Evolutionary conservation across 805 yeast species (phyloP).

Genomic region (Candida pseudofarinosa): DNA sequence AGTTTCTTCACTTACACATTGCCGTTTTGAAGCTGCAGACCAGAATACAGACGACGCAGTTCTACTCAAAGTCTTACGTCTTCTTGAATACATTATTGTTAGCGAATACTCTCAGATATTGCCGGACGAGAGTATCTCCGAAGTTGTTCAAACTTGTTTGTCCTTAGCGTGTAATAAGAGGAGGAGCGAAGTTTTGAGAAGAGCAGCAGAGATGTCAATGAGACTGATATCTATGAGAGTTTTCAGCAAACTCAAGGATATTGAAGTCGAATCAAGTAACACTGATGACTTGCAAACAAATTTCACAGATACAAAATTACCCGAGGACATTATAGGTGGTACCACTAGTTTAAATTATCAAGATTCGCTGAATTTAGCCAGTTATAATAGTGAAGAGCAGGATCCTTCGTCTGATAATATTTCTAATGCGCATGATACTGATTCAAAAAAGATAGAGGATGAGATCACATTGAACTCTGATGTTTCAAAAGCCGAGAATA

Average conservation of each 20-base stretch:
- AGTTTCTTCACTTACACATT: conserved; percentile 77
- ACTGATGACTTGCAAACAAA: conserved; percentile 45
- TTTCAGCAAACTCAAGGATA: conserved; percentile 54
- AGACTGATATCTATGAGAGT: conserved; percentile 63
- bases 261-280: conserved; percentile 42
- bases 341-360: conserved; percentile 15
- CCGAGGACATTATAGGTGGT: conserved; percentile 59
- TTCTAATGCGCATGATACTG: neutral
- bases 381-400: neutral
- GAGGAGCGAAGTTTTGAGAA: conserved; percentile 82
- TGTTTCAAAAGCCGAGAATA: neutral
- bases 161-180: conserved; percentile 89
- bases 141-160: conserved; percentile 86
- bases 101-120: conserved; percentile 64
- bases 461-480: conserved; percentile 3
- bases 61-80: conserved; percentile 71
- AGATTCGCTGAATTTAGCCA: neutral
- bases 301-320: conserved; percentile 45
- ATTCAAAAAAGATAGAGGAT: conserved; percentile 1
- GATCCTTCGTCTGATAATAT: conserved; percentile 1
- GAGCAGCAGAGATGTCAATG: conserved; percentile 84
- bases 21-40: conserved; percentile 93
- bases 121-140: conserved; percentile 79
- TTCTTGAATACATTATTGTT: conserved; percentile 62
- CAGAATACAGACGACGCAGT: conserved; percentile 91